phyloP scores from a whole-genome alignment of 192 early-diverging fungal genomes.

The Haplosporangium gracile region DNA sequence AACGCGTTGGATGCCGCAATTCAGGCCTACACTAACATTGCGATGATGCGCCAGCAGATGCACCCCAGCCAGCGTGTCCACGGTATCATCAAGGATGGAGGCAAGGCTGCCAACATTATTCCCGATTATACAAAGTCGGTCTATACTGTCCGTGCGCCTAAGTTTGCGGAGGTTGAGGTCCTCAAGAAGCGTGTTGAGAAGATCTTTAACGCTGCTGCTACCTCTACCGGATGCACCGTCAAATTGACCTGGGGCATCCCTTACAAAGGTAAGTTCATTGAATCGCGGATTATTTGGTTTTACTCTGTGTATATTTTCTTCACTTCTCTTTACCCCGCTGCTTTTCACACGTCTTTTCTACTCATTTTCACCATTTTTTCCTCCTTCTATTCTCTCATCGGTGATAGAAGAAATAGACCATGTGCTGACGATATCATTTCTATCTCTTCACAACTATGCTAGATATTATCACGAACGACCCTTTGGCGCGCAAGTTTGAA shows the following conservation, averaged over 20 bases:
- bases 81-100: conserved; percentile 85
- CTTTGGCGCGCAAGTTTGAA: conserved; percentile 64
- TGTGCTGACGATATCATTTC: not conserved
- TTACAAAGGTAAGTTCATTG: conserved; percentile 65
- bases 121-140: conserved; percentile 72
- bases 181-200: conserved; percentile 67
- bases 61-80: conserved; percentile 76
- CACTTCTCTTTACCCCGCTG: not conserved
- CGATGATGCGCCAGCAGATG: conserved; percentile 83
- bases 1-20: conserved; percentile 87
- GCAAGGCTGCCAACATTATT: conserved; percentile 71
- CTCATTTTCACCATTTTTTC: too few relatives aligned
- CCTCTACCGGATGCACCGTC: conserved; percentile 77
- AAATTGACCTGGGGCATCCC: conserved; percentile 64
- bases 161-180: conserved; percentile 61
- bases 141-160: conserved; percentile 73
- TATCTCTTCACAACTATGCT: not conserved
- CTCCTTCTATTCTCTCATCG: too few relatives aligned
- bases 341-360: not conserved
- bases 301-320: not conserved
- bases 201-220: conserved; percentile 75
- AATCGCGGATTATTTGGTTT: not conserved
- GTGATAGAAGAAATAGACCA: too few relatives aligned
- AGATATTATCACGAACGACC: conserved; percentile 74
- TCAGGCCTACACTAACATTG: conserved; percentile 73